Percentiles rank a stretch among this genome's conserved stretches.
Evolutionary conservation across 169 alveolate species (phyloP).

Genomic region (Sarcocystis neurona): DNA sequence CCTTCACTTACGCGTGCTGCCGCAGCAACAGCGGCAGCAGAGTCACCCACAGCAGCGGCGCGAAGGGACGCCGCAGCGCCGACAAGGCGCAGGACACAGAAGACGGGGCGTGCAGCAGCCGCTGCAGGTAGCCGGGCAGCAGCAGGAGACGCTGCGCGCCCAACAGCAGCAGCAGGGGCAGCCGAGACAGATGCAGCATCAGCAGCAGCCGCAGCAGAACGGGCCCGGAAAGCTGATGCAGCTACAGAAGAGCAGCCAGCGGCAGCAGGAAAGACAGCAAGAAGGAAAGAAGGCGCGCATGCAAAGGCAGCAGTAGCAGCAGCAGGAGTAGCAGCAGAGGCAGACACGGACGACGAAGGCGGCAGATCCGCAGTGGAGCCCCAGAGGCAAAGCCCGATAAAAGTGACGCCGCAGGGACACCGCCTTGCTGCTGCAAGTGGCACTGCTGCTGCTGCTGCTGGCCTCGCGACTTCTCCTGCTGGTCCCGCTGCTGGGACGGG

Average conservation of each 20-base stretch:
- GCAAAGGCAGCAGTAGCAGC: background rate
- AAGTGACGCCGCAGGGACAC: background rate
- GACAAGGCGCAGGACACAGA: background rate
- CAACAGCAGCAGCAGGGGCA: background rate
- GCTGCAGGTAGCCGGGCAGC: background rate
- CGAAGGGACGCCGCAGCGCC: no score
- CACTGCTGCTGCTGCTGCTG: background rate
- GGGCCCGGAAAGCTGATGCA: background rate
- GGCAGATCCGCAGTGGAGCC: background rate
- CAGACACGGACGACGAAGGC: background rate
- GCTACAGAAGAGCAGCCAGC: background rate
- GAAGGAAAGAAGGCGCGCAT: background rate
- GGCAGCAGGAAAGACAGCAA: background rate
- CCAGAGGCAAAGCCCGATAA: background rate
- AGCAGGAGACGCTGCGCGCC: background rate
- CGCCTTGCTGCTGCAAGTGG: background rate
- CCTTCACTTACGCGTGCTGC: background rate
- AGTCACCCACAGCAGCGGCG: no score
- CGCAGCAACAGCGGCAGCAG: background rate
- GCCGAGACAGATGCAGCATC: background rate
- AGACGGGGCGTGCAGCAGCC: background rate
- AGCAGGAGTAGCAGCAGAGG: background rate
- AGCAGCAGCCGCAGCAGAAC: background rate
- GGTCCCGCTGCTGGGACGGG: background rate
- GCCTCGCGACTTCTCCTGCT: background rate